A percentile compares a stretch with the other conserved stretches of the same genome.
These are phyloP conservation scores for Trapa bicornis DNA, from an alignment of 345 rosid genomes.

Conservation along the genomic window DNA sequence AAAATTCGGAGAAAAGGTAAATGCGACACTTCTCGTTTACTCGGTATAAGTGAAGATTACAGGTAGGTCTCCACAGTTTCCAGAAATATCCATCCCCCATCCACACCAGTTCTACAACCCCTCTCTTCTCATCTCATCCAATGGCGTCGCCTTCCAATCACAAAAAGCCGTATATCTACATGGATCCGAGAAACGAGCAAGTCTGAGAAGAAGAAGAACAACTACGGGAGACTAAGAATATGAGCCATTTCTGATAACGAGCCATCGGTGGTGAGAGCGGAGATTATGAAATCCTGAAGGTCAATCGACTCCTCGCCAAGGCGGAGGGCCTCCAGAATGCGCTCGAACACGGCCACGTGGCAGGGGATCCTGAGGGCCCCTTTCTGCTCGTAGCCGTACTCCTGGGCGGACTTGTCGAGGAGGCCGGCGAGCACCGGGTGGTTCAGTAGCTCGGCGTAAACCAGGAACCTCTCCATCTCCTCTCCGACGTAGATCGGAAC, in stretches of 20 bases:
- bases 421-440: constrained; percentile 68
- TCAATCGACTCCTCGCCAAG: constrained; percentile 40
- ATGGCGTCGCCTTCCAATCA: background rate
- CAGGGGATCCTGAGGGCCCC: constrained; percentile 27
- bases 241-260: too few species aligned
- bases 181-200: background rate
- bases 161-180: background rate
- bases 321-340: constrained; percentile 64
- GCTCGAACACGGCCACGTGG: constrained; percentile 66
- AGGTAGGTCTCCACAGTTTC: background rate
- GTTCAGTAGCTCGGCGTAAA: constrained; percentile 76
- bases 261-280: constrained; percentile 4
- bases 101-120: background rate
- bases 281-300: constrained; percentile 3
- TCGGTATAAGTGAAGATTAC: background rate
- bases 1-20: too few species aligned
- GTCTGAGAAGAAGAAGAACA: background rate
- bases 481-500: constrained; percentile 90
- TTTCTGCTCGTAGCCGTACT: constrained; percentile 86
- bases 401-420: constrained; percentile 80
- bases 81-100: background rate
- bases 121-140: background rate
- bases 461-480: constrained; percentile 81
- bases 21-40: background rate
- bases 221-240: background rate